phyloP scores from a whole-genome alignment of 2,329 filamentous ascomycete species.

The Pleurostoma richardsiae region DNA sequence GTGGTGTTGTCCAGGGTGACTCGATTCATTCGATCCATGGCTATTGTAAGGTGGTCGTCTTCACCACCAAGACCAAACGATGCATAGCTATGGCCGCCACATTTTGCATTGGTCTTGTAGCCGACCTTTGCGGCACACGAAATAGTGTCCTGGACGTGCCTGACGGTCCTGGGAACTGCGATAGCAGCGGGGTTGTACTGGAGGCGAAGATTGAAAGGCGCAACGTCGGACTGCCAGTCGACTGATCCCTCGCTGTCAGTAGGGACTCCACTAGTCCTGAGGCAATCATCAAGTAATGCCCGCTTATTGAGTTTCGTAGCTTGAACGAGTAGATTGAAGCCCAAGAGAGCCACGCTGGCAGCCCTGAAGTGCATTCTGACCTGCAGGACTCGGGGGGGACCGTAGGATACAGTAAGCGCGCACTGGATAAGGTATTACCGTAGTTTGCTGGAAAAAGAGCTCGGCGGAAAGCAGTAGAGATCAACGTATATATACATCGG shows the following conservation, averaged over 20 bases:
- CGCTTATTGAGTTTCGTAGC: neutral
- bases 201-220: slow-evolving; percentile 24
- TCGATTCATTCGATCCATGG: slow-evolving; percentile 37
- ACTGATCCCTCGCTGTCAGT: neutral
- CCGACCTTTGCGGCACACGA: slow-evolving; percentile 33
- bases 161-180: slow-evolving; percentile 31
- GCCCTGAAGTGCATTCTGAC: too few species aligned
- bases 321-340: too few species aligned
- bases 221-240: slow-evolving; percentile 26
- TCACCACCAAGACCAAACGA: slow-evolving; percentile 42
- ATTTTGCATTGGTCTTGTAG: slow-evolving; percentile 41
- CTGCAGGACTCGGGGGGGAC: too few species aligned
- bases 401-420: too few species aligned
- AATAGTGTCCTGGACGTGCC: slow-evolving; percentile 41
- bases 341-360: too few species aligned
- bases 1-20: slow-evolving; percentile 33
- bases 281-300: neutral
- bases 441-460: too few species aligned
- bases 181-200: slow-evolving; percentile 36
- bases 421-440: too few species aligned
- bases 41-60: slow-evolving; percentile 41
- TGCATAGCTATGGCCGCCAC: slow-evolving; percentile 47
- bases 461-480: too few species aligned
- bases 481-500: too few species aligned
- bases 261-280: neutral